Percentiles rank a stretch among this genome's conserved stretches.
phyloP scores from a whole-genome alignment of 1,284 basidiomycete genomes.

The Wolfiporia cocos region DNA sequence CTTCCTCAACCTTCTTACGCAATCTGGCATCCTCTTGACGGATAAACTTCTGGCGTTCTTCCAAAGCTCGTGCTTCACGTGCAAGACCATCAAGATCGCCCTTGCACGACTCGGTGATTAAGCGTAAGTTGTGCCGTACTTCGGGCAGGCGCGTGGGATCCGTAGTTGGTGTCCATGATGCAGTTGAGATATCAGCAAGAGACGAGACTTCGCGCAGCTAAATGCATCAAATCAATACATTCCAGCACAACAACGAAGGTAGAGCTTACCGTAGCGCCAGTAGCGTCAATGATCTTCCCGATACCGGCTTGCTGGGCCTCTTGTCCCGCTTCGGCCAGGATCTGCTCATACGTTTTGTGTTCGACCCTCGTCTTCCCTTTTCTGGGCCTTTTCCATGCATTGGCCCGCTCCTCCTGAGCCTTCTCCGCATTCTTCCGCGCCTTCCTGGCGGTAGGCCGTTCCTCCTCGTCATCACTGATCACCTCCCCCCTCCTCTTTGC shows the following conservation, averaged over 20 bases:
- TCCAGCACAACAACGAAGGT: conserved; percentile 6
- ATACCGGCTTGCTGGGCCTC: conserved; percentile 49
- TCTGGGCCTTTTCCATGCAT: conserved; percentile 78
- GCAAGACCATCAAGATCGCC: conserved; percentile 84
- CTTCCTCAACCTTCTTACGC: conserved; percentile 61
- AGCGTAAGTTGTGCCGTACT: conserved; percentile 88
- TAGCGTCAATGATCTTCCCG: conserved; percentile 91
- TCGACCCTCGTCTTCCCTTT: conserved; percentile 81
- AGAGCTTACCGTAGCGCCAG: conserved; percentile 74
- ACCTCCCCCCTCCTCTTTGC: conserved; percentile 69
- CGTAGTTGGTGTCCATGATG: conserved; percentile 79
- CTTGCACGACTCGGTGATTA: conserved; percentile 81
- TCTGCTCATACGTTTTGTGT: conserved; percentile 95
- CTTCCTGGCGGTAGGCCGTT: conserved; percentile 39
- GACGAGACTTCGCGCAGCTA: conserved; percentile 82
- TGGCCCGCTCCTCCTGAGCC: conserved; percentile 53
- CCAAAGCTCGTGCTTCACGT: conserved; percentile 80
- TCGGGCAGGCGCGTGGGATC: conserved; percentile 89
- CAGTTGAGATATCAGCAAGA: conserved; percentile 70
- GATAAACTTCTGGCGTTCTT: conserved; percentile 74
- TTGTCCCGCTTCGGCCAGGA: conserved; percentile 78
- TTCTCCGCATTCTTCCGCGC: conserved; percentile 37
- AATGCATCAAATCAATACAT: conserved; percentile 10
- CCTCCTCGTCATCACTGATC: conserved; percentile 72
- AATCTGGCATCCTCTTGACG: conserved; percentile 67